phyloP scores from a whole-genome alignment of 345 rosid genomes.

The Pistacia atlantica region DNA sequence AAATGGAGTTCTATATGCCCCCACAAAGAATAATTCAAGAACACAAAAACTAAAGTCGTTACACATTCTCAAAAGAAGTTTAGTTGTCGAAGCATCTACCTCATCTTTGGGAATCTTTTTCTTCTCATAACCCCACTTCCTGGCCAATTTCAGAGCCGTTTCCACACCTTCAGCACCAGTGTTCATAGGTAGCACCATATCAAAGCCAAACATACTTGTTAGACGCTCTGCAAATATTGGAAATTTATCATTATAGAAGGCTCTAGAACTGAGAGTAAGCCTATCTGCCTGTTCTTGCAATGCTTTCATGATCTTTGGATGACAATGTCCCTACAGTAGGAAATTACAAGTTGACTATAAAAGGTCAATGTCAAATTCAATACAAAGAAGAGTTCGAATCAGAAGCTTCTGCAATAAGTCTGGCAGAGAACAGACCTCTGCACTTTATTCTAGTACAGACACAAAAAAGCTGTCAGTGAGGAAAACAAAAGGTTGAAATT shows the following conservation, averaged over 20 bases:
- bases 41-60: neutral
- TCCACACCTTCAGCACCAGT: constrained; percentile 99
- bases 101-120: constrained; percentile 76
- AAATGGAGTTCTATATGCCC: neutral
- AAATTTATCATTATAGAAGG: constrained; percentile 84
- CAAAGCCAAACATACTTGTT: constrained; percentile 85
- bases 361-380: constrained; percentile 11
- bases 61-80: constrained; percentile 1
- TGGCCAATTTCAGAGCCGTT: constrained; percentile 89
- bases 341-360: constrained; percentile 11
- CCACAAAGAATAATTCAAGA: neutral
- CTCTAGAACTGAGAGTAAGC: constrained; percentile 87
- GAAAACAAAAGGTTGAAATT: neutral
- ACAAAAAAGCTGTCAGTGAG: neutral
- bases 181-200: constrained; percentile 98
- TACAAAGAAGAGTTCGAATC: neutral
- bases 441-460: neutral
- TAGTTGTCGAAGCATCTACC: constrained; percentile 34
- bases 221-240: constrained; percentile 79
- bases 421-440: neutral
- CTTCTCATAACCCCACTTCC: constrained; percentile 95
- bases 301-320: constrained; percentile 86
- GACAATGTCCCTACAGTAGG: constrained; percentile 82
- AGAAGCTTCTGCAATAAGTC: neutral
- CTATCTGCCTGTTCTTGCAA: constrained; percentile 79